Conservation (phyloP, 805 yeast species). For the Ogataea trehalophila region DNA sequence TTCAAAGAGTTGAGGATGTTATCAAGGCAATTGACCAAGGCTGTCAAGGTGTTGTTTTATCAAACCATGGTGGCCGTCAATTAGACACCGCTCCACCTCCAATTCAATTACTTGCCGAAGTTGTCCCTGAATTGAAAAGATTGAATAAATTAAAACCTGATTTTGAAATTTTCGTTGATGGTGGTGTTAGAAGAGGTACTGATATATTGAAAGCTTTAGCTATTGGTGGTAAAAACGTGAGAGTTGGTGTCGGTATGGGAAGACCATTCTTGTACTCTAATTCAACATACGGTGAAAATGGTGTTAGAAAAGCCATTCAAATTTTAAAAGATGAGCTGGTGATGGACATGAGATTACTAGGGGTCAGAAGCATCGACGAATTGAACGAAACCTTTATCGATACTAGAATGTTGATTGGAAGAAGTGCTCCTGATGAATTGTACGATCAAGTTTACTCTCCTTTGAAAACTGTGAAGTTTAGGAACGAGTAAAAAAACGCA, state of each 20-base stretch:
- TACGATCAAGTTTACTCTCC: slow-evolving; percentile 28
- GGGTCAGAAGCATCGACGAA: slow-evolving; percentile 58
- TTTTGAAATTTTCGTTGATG: slow-evolving; percentile 59
- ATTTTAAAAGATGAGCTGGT: slow-evolving; percentile 65
- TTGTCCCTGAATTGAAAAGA: slow-evolving; percentile 45
- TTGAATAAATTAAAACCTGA: slow-evolving; percentile 43
- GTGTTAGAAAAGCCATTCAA: slow-evolving; percentile 55
- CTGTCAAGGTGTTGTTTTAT: slow-evolving; percentile 70
- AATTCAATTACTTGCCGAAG: slow-evolving; percentile 68
- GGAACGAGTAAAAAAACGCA: slow-evolving; percentile 17
- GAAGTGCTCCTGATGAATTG: slow-evolving; percentile 29
- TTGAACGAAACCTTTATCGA: slow-evolving; percentile 62
- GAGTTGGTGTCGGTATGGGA: slow-evolving; percentile 67
- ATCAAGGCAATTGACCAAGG: slow-evolving; percentile 68
- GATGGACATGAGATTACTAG: slow-evolving; percentile 76
- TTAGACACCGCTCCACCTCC: slow-evolving; percentile 80
- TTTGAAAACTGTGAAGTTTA: slow-evolving; percentile 26
- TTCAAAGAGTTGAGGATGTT: slow-evolving; percentile 80
- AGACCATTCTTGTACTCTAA: slow-evolving; percentile 63
- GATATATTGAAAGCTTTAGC: slow-evolving; percentile 64
- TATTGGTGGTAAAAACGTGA: slow-evolving; percentile 67
- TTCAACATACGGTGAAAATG: slow-evolving; percentile 58
- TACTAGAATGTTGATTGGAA: slow-evolving; percentile 31
- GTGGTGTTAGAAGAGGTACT: slow-evolving; percentile 66
- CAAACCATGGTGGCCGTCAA: slow-evolving; percentile 91